Evolutionary conservation across 768 basidiomycete species (phyloP).

Genomic region (Tylopilus vinaceipallidus): DNA sequence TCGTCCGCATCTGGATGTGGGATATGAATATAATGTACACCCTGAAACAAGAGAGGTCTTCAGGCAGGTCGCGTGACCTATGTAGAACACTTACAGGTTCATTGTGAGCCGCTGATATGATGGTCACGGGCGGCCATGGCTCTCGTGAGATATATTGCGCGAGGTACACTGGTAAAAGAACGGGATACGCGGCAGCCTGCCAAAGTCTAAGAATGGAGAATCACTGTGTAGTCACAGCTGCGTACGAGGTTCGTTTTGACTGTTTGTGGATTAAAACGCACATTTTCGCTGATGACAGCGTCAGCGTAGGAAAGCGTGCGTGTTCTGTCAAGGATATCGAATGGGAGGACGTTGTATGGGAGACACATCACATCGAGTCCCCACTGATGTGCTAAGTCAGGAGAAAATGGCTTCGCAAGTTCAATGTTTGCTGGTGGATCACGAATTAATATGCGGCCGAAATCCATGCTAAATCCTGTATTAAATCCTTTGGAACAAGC

Average conservation of each 20-base stretch:
- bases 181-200: slow-evolving; percentile 59
- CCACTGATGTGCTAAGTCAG: slow-evolving; percentile 46
- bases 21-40: slow-evolving; percentile 28
- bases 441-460: slow-evolving; percentile 44
- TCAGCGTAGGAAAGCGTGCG: slow-evolving; percentile 36
- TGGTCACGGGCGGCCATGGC: slow-evolving; percentile 29
- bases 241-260: slow-evolving; percentile 47
- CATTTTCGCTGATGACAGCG: slow-evolving; percentile 35
- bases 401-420: slow-evolving; percentile 46
- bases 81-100: slow-evolving; percentile 20
- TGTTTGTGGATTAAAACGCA: slow-evolving; percentile 43
- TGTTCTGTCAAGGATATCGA: slow-evolving; percentile 42
- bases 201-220: slow-evolving; percentile 4
- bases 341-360: slow-evolving; percentile 55
- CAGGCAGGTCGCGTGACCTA: background rate
- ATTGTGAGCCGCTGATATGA: slow-evolving; percentile 28
- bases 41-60: slow-evolving; percentile 13
- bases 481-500: background rate
- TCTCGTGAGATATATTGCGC: slow-evolving; percentile 42
- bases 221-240: slow-evolving; percentile 2
- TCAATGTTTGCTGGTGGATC: slow-evolving; percentile 22
- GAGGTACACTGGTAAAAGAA: slow-evolving; percentile 64
- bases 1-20: slow-evolving; percentile 18
- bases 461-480: slow-evolving; percentile 24
- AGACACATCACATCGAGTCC: slow-evolving; percentile 52